Percentiles rank a stretch among this genome's conserved stretches.
Conservation (phyloP, 2,329 filamentous ascomycete genomes). For the Colletotrichum sp. region DNA sequence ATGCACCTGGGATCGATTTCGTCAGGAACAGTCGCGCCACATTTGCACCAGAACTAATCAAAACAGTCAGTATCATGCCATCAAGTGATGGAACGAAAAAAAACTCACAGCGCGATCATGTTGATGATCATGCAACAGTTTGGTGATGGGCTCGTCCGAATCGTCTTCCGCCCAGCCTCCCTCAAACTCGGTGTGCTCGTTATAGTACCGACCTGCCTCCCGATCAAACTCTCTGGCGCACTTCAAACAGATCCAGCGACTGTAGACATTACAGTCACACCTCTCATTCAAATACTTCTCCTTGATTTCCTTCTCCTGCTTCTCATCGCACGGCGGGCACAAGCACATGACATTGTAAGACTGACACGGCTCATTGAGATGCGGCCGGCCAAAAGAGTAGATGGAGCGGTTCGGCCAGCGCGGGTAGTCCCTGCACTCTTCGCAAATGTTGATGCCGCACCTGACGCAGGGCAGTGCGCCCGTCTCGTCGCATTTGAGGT, state of each 20-base stretch:
- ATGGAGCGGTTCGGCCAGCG: not conserved
- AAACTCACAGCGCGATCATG: not conserved
- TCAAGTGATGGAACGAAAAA: not conserved
- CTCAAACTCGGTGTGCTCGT: not conserved
- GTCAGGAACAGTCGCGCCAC: not conserved
- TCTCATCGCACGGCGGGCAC: constrained; percentile 2
- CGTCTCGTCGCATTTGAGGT: constrained; percentile 2
- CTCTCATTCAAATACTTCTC: not conserved
- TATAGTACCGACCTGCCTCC: not conserved
- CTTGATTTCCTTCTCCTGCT: not conserved
- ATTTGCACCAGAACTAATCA: constrained; percentile 15
- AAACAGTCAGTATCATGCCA: not conserved
- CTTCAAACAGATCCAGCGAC: constrained; percentile 7
- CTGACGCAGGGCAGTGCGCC: not conserved
- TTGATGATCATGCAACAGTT: not conserved
- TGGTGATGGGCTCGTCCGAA: not conserved
- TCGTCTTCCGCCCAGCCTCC: not conserved
- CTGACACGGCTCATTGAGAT: not conserved
- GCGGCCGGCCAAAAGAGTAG: constrained; percentile 3
- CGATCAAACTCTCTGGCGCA: not conserved
- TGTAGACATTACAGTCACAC: constrained; percentile 19
- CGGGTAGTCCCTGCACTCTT: constrained; percentile 13
- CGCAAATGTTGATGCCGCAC: constrained; percentile 13
- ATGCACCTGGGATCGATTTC: constrained; percentile 7
- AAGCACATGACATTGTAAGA: constrained; percentile 12